Evolutionary conservation across 768 basidiomycete species (phyloP).

Genomic region (Russula vinacea): DNA sequence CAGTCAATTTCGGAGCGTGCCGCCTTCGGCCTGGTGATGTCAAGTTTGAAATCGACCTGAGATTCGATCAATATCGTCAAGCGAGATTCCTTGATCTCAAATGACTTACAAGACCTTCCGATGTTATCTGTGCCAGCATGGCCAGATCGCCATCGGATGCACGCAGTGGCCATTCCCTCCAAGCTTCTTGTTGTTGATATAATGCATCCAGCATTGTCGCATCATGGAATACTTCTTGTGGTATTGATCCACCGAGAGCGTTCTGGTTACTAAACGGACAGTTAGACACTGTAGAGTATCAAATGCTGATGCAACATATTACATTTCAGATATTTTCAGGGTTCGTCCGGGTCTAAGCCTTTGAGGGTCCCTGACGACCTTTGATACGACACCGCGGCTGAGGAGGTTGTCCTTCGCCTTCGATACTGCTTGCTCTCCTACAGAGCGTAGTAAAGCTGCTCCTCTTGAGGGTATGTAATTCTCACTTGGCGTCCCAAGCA

Average conservation of each 20-base stretch:
- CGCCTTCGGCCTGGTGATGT: constrained; percentile 56
- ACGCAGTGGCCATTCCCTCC: constrained; percentile 76
- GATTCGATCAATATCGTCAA: constrained; percentile 8
- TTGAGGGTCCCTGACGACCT: constrained; percentile 57
- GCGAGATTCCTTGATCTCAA: background rate
- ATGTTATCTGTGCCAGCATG: constrained; percentile 74
- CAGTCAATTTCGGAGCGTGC: constrained; percentile 63
- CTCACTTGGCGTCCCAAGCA: constrained; percentile 68
- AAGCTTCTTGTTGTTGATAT: constrained; percentile 47
- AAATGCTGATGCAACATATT: constrained; percentile 23
- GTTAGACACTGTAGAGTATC: background rate
- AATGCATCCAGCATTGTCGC: constrained; percentile 62
- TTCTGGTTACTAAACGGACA: constrained; percentile 55
- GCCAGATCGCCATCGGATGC: constrained; percentile 81
- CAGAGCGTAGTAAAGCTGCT: constrained; percentile 51
- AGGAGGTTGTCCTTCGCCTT: constrained; percentile 59
- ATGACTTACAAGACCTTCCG: constrained; percentile 62
- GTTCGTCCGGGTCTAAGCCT: constrained; percentile 69
- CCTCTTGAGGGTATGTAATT: constrained; percentile 61
- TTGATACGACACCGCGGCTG: constrained; percentile 62
- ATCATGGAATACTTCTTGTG: constrained; percentile 67
- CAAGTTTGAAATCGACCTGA: constrained; percentile 71
- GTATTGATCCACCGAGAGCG: constrained; percentile 59
- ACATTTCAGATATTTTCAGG: constrained; percentile 75
- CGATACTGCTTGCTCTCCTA: constrained; percentile 55